These are phyloP conservation scores for Crithidia brevicula DNA, from an alignment of 208 protist genomes.

Conservation along the genomic window DNA sequence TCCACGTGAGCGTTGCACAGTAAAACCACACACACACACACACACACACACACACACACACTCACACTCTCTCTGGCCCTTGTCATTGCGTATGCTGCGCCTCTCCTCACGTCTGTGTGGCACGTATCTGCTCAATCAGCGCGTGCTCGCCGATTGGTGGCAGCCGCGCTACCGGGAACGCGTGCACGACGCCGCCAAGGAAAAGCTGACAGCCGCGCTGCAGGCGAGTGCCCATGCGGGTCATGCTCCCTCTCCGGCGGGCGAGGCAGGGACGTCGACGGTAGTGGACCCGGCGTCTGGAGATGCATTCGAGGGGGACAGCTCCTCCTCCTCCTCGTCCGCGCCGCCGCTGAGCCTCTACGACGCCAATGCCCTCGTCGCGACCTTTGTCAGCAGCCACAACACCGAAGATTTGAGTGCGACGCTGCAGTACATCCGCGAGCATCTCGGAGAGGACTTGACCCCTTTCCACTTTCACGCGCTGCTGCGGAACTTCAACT, in stretches of 20 bases:
- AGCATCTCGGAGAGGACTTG: constrained; percentile 66
- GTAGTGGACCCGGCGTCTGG: neutral
- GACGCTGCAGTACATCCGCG: constrained; percentile 77
- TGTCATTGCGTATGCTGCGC: constrained; percentile 44
- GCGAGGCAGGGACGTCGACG: neutral
- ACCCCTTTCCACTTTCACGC: constrained; percentile 74
- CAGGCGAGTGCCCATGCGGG: constrained; percentile 3
- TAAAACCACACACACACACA: constrained; percentile 7
- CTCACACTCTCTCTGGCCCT: neutral
- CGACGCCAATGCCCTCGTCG: constrained; percentile 75
- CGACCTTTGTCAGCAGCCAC: constrained; percentile 67
- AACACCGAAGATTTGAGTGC: constrained; percentile 72
- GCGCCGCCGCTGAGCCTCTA: constrained; percentile 32
- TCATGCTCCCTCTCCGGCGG: neutral
- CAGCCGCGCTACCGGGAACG: constrained; percentile 81
- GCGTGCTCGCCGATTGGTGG: constrained; percentile 83
- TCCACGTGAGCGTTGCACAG: constrained; percentile 18
- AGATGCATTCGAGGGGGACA: neutral
- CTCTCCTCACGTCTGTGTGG: constrained; percentile 26
- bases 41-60: constrained; percentile 18
- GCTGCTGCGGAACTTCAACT: constrained; percentile 82
- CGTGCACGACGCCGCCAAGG: constrained; percentile 49
- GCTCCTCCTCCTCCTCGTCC: neutral
- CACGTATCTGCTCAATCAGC: constrained; percentile 64
- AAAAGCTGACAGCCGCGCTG: constrained; percentile 43